A percentile compares a stretch with the other conserved stretches of the same genome.
phyloP scores from a whole-genome alignment of 345 rosid species.

The Clausena lansium region DNA sequence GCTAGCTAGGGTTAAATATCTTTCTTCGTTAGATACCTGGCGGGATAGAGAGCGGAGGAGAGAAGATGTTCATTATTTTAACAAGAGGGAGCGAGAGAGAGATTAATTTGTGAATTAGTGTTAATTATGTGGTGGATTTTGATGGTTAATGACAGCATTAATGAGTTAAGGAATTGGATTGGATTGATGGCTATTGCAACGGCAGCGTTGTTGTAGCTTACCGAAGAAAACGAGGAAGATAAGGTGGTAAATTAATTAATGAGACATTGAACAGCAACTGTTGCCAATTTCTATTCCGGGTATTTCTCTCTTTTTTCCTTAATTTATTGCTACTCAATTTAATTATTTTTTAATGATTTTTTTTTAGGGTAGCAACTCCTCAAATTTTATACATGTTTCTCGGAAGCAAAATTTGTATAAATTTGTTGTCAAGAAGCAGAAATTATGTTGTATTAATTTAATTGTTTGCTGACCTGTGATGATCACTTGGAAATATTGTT shows the following conservation, averaged over 20 bases:
- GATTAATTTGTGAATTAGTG: not conserved
- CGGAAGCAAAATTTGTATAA: not conserved
- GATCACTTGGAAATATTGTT: too few relatives aligned
- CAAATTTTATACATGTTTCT: not conserved
- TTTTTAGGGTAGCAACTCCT: not conserved
- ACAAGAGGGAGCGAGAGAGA: not conserved
- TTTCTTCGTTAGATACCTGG: conserved; percentile 23
- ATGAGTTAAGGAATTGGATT: conserved; percentile 21
- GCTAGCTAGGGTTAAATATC: not conserved
- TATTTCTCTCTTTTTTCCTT: not conserved
- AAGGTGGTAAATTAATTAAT: not conserved
- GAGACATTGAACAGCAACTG: not conserved
- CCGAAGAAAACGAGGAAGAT: conserved; percentile 9
- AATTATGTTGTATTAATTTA: not conserved
- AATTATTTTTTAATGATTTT: too few relatives aligned
- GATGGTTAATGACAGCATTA: conserved; percentile 33
- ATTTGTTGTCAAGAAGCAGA: not conserved
- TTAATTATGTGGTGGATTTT: conserved; percentile 1
- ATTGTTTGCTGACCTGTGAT: too few relatives aligned
- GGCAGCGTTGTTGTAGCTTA: not conserved
- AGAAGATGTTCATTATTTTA: conserved; percentile 33
- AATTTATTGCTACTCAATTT: not conserved
- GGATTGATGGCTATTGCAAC: not conserved
- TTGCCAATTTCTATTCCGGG: not conserved
- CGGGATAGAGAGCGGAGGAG: conserved; percentile 41